Base-by-base conservation (phyloP, 2,329 filamentous ascomycete species). In the Zymoseptoria brevis region DNA sequence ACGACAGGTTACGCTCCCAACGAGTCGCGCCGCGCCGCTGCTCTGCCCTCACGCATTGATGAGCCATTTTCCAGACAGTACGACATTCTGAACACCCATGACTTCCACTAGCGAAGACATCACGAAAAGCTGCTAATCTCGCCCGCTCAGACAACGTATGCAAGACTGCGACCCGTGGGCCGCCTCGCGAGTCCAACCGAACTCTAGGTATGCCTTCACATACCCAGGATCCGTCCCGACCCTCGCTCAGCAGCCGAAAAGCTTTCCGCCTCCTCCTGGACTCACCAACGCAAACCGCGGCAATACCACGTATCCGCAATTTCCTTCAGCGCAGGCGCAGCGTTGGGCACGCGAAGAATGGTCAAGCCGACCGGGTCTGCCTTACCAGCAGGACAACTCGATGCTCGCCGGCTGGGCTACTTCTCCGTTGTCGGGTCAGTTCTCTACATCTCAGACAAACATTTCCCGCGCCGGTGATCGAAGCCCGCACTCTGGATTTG, bases 161-260 rank as follows among this genome's bases (percentile, higher is more conserved):
- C 64, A 68, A 56, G 63, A 67, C 35, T 59, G 62, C 58, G 69
- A 71, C 53, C 65, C 66, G 53, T 71, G 69, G 68, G 64, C 62
- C 50, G 63, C 64, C 56, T 61, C 62, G 35, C 66, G 64, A 53
- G 65, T 60, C 50, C 61, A 68, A 48, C 55, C 66, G 50, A 66
- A 64, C 19, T 61, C 68, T 56, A 67, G 65, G 67, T 71, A 69
- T 60, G 67, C 60, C 53, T 60, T 62, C 57, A 64, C 60, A 56
- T 61, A 58, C 56, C 60, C 63, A 41, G 63, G 63, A 58, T 61
- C 61, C 57, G 56, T 60, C 48, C 55, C 62, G 41, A 54, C 58
- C n/a, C 19, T 54, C 22, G 60, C 66, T 66, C 62, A 67, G 58
- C 60, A 55, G 55, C 56, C 59, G 56, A 58, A 64, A 64, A 70